Percentiles rank a stretch among this genome's conserved stretches.
Conservation (phyloP, 1,139 yeast genomes). For the Hyphopichia burtonii region DNA sequence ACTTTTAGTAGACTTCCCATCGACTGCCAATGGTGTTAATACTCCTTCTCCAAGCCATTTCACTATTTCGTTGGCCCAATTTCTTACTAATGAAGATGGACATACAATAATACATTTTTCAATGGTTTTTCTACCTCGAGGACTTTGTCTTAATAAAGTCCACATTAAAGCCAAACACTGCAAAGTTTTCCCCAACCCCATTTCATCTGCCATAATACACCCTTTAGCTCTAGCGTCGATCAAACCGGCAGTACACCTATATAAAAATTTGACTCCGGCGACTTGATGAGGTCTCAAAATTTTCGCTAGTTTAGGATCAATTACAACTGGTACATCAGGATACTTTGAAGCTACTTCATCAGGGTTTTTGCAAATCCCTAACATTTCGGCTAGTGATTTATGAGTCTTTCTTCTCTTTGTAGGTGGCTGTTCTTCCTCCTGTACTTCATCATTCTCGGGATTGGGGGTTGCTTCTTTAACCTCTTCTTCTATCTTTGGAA, state of each 20-base stretch:
- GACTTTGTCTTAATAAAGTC: conserved; percentile 89
- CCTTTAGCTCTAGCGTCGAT: conserved; percentile 88
- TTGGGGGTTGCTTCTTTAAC: conserved; percentile 22
- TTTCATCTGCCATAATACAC: conserved; percentile 99
- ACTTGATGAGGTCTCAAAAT: conserved; percentile 94
- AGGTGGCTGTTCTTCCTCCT: conserved; percentile 20
- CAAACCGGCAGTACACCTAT: conserved; percentile 87
- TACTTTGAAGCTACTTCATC: conserved; percentile 50
- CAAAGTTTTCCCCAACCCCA: conserved; percentile 96
- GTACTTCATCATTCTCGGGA: conserved; percentile 17
- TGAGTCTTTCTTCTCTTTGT: conserved; percentile 44
- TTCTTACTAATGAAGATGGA: conserved; percentile 90
- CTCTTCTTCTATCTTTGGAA: conserved; percentile 47
- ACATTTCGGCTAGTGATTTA: conserved; percentile 73
- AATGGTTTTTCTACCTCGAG: conserved; percentile 81
- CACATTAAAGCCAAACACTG: conserved; percentile 93
- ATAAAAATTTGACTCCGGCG: conserved; percentile 90
- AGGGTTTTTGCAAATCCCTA: conserved; percentile 64
- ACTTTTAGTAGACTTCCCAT: conserved; percentile 76
- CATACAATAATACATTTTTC: conserved; percentile 92
- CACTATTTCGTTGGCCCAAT: conserved; percentile 96
- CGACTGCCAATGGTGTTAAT: conserved; percentile 84
- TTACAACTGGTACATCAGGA: conserved; percentile 92
- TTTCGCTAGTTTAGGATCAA: conserved; percentile 84
- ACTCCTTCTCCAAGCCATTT: conserved; percentile 97